Base-by-base conservation (phyloP, 306 rosid species). In the Sesbania bispinosa region DNA sequence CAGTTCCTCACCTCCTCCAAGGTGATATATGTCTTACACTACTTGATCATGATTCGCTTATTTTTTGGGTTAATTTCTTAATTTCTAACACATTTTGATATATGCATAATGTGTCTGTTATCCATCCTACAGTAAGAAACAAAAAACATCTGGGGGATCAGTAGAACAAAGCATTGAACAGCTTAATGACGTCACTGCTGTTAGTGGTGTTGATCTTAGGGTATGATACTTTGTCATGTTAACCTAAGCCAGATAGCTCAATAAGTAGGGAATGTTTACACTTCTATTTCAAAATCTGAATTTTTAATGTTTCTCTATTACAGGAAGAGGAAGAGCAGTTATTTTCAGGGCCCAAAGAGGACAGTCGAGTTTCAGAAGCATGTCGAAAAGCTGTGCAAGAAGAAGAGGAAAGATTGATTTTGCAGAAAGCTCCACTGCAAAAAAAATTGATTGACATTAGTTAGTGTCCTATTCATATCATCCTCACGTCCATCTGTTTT, bases 161-260 rank as follows among this genome's bases (percentile, higher is more conserved):
- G 74, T 71, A 30, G 97, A 92, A 79, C 96, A 86, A 80, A 92
- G 96, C 87, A 84, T 92, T 69, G 96, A 89, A 74, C 92, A 87
- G 64, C 97, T 92, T 43, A 92, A 92, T 77, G 96, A 92, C 9
- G 96, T 89, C 53, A 89, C 94, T 65, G 97, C 94, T 58, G 94
- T 89, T 63, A 92, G 97, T 81, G 97, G 97, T 86, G 96, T 92
- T 67, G 92, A 92, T 71, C 92, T 89, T 51, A 86, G 92, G 94
- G 97, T 92, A 86, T 51, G 58, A 21, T 62, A 50, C 61, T 26
- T 53, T 57, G 64, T 41, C 71, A 43, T 42, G 71, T 52, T 74
- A 41, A 65, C 24, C 35, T 43, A 27, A 16, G 70, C 8, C 7
- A 26, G 54, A 48, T 58, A 26, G 35, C 14, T 46, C 36, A 76